phyloP scores from a whole-genome alignment of 2,329 filamentous ascomycete species.

The Plectosphaerella plurivora region DNA sequence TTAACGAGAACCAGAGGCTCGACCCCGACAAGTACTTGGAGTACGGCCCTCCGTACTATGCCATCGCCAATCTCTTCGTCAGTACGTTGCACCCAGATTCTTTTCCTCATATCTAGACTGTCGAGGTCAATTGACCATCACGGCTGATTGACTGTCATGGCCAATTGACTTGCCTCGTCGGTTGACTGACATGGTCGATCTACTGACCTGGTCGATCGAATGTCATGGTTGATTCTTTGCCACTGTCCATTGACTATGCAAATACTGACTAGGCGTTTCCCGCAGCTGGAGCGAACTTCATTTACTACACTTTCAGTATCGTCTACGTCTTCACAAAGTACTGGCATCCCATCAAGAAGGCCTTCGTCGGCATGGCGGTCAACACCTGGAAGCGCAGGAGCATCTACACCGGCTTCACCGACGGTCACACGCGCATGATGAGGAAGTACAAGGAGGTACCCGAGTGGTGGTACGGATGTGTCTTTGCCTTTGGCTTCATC shows the following conservation, averaged over 20 bases:
- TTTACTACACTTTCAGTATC: constrained; percentile 26
- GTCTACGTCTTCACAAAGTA: constrained; percentile 30
- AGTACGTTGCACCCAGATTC: too few relatives aligned
- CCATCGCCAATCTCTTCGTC: constrained; percentile 22
- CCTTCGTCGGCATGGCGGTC: constrained; percentile 19
- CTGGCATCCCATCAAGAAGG: constrained; percentile 25
- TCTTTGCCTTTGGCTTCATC: constrained; percentile 27
- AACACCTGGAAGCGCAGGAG: neutral
- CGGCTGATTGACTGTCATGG: too few relatives aligned
- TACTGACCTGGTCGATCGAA: too few relatives aligned
- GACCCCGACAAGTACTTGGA: constrained; percentile 28
- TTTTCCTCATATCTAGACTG: too few relatives aligned
- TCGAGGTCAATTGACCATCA: too few relatives aligned
- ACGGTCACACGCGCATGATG: constrained; percentile 39
- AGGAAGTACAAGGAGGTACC: constrained; percentile 38
- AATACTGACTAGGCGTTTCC: too few relatives aligned
- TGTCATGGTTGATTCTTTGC: too few relatives aligned
- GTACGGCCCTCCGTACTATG: constrained; percentile 28
- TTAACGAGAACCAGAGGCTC: constrained; percentile 23
- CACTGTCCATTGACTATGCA: too few relatives aligned
- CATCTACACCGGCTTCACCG: constrained; percentile 32
- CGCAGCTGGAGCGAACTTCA: constrained; percentile 22
- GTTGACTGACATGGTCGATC: too few relatives aligned
- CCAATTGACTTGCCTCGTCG: too few relatives aligned
- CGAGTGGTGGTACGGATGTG: constrained; percentile 43